Evolutionary conservation across 2,329 filamentous ascomycete genomes (phyloP).

Genomic region (Lecanicillium sp.): DNA sequence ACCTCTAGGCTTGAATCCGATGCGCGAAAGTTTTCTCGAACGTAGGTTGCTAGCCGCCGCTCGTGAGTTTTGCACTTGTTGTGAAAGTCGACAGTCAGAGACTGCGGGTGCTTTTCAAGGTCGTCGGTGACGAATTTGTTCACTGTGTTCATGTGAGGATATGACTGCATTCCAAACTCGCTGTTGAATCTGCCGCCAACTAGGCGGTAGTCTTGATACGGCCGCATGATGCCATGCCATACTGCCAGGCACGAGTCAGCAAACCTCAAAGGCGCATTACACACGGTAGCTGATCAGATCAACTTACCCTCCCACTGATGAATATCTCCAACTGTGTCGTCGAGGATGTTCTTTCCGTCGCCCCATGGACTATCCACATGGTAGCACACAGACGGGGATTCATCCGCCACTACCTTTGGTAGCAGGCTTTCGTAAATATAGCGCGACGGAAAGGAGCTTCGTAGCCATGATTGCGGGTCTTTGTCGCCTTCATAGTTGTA

Average conservation of each 20-base stretch:
- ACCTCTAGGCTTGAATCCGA: too few species aligned
- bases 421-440: constrained; percentile 75
- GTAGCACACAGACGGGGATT: constrained; percentile 57
- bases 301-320: constrained; percentile 55
- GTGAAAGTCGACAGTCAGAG: constrained; percentile 67
- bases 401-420: constrained; percentile 52
- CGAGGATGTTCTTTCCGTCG: constrained; percentile 43
- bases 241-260: constrained; percentile 22
- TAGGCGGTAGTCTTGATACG: constrained; percentile 65
- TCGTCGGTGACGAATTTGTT: constrained; percentile 53
- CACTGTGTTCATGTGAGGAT: constrained; percentile 63
- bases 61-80: constrained; percentile 74
- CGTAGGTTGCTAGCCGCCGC: constrained; percentile 61
- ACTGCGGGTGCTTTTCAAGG: constrained; percentile 53
- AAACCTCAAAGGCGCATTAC: too few species aligned
- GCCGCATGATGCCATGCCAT: constrained; percentile 73
- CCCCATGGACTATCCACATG: constrained; percentile 68
- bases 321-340: constrained; percentile 66
- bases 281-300: neutral
- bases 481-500: constrained; percentile 66
- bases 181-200: constrained; percentile 68
- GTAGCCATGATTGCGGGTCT: constrained; percentile 68
- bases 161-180: constrained; percentile 62
- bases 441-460: constrained; percentile 66
- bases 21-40: constrained; percentile 61